phyloP scores from a whole-genome alignment of 192 early-diverging fungal genomes.

The Cetraspora pellucida region DNA sequence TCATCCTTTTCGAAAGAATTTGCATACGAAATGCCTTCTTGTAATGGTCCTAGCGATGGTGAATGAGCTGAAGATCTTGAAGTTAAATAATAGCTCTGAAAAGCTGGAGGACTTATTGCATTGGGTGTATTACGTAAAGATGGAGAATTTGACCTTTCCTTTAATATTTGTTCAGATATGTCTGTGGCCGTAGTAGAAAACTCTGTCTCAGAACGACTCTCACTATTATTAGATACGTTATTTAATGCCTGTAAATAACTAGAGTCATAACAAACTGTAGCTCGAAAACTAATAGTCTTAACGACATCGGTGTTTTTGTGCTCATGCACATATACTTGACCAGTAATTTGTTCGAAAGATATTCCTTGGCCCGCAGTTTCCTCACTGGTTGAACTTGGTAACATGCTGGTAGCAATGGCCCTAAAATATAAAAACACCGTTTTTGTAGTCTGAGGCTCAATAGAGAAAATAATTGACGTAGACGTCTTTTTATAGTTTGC shows the following conservation, averaged over 20 bases:
- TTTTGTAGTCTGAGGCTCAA: slow-evolving; percentile 69
- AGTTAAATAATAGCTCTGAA: no score
- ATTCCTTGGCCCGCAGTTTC: neutral
- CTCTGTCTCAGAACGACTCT: neutral
- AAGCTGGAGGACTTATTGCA: no score
- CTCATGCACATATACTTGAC: slow-evolving; percentile 69
- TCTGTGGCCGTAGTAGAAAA: neutral
- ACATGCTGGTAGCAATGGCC: slow-evolving; percentile 39
- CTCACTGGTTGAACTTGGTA: neutral
- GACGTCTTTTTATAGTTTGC: slow-evolving; percentile 59
- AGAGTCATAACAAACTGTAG: slow-evolving; percentile 53
- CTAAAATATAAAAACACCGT: slow-evolving; percentile 67
- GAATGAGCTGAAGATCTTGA: no score
- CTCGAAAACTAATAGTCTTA: slow-evolving; percentile 66
- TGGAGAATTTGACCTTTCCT: neutral
- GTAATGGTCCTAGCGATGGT: no score
- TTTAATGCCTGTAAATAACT: slow-evolving; percentile 36
- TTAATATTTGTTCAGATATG: neutral
- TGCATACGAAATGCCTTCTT: neutral
- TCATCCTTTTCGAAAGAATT: neutral
- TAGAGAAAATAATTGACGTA: slow-evolving; percentile 65
- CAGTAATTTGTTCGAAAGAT: slow-evolving; percentile 9
- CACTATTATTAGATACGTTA: slow-evolving; percentile 1
- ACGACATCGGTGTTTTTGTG: slow-evolving; percentile 81
- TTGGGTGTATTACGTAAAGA: no score